Evolutionary conservation across 768 basidiomycete species (phyloP), one percentile per base, ranked within the genome.

Genomic region (Fomitopsis pulvina): DNA sequence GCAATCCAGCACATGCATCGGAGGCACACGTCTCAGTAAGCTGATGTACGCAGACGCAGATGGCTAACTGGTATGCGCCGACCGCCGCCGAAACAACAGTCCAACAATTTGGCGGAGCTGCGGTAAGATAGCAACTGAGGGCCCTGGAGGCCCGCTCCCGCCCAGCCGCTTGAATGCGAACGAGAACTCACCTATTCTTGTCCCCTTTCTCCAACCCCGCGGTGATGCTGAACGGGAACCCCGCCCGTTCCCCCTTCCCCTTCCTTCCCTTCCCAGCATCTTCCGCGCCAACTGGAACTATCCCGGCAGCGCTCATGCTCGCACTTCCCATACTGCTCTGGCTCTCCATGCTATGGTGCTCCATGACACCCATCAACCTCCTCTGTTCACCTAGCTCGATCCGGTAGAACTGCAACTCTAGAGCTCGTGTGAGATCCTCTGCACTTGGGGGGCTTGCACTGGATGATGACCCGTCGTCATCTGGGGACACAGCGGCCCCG

Each of bases 121-220:
- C 16, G 22, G 10, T 20, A 41, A 41, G 10, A 9, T n/a, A n/a
- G n/a, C n/a, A n/a, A n/a, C n/a, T n/a, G n/a, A n/a, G n/a, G n/a
- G n/a, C 10, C 41, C 10, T n/a, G 21, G 16, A 16, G 22, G 21
- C 22, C 20, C 45, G 45, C 9, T 9, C 32, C 32, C 32, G n/a
- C 32, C 32, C 32, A 41, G 37, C 22, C n/a, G 24, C 21, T 11
- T 18, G 41, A 30, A 30, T 30, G 8, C 29, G 29, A 30, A 4
- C 14, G 29, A 46, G 11, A 24, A 68, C 76, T 45, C 45, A 90
- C 86, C 95, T 75, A 58, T 98, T 98, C 74, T 96, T 92, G 18
- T 82, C 74, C 8, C 95, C 95, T 61, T 95, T 89, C 68, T 98
- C 95, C 9, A 98, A 81, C 2, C 90, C 95, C 5, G 95, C 95